Evolutionary conservation across 1,284 basidiomycete genomes (phyloP).

Genomic region (Melampsora larici-populina): DNA sequence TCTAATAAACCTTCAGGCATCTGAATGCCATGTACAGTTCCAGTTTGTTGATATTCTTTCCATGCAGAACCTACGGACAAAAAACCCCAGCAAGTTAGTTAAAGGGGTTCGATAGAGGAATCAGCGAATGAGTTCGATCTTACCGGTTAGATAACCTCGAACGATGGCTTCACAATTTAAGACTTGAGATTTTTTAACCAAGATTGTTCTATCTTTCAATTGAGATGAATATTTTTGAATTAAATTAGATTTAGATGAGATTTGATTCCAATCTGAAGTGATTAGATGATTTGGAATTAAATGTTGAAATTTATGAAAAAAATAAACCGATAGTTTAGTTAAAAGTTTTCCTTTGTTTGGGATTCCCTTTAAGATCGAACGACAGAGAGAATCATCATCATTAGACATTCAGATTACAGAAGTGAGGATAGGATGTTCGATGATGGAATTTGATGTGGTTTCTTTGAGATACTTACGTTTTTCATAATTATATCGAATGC

Average conservation of each 20-base stretch:
- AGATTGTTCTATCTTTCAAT: constrained; percentile 81
- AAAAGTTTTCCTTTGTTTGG: constrained; percentile 88
- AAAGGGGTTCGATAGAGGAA: background rate
- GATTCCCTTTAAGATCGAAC: too few species aligned
- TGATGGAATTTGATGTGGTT: constrained; percentile 43
- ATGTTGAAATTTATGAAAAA: constrained; percentile 77
- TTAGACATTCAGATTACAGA: background rate
- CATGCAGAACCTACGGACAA: constrained; percentile 77
- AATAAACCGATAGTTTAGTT: constrained; percentile 86
- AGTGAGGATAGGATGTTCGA: background rate
- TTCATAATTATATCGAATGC: constrained; percentile 93
- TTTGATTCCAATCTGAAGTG: constrained; percentile 57
- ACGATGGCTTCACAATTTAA: constrained; percentile 97
- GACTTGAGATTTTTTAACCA: constrained; percentile 84
- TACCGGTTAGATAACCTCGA: constrained; percentile 89
- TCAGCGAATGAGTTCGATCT: background rate
- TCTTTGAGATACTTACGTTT: constrained; percentile 61
- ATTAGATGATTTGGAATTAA: constrained; percentile 80
- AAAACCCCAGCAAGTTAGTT: background rate
- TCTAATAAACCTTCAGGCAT: constrained; percentile 78
- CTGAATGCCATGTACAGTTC: constrained; percentile 82
- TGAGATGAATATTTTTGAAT: constrained; percentile 57
- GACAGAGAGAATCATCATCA: too few species aligned
- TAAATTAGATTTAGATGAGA: constrained; percentile 45
- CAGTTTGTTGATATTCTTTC: constrained; percentile 82